Evolutionary conservation across 1,284 basidiomycete species (phyloP), one percentile per base, ranked within the genome.

Genomic region (Malassezia sympodialis): DNA sequence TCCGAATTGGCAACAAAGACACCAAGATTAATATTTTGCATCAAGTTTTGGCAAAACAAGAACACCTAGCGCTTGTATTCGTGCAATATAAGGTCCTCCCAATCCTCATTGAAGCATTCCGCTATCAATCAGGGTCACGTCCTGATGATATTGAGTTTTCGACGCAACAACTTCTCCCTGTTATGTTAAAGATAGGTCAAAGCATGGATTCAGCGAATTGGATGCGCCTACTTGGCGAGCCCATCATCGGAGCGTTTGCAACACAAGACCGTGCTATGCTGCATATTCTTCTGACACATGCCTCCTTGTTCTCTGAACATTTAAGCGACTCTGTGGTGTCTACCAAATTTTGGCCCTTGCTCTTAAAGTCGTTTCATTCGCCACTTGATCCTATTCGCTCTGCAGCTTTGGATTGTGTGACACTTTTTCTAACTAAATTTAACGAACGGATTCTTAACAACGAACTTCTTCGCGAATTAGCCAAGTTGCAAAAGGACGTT

Each of bases 291-390:
- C 80, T 98, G 12, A 90, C 96, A 42, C 84, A 86, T 34, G 76
- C 98, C 32, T 79, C 82, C 1, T 84, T 89, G 59, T 96, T 90
- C 72, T 82, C 82, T 1, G 88, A 93, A 48, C 88, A 86, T 68
- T 76, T 98, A 51, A 90, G 94, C 70, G 84, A 85, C 70, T 86
- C 84, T 75, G 82, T 80, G 0, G 88, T 96, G 1, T 80, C 80
- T 42, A 87, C 93, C 48, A 88, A 88, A 72, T 81, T 99, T 12
- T 99, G 91, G 84, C 91, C 93, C 1, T 82, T 90, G 77, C 78
- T 98, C 62, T 90, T 90, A 82, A 89, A 89, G 3, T 94, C 94
- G 0, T 96, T 99, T 72, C 82, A 85, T 4, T 94, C 98, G 73
- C 91, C 90, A 0, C 87, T 96, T 0, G 84, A 90, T 0, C 80